Conservation (phyloP, 139 green algal genomes). For the Closterium sp. region DNA sequence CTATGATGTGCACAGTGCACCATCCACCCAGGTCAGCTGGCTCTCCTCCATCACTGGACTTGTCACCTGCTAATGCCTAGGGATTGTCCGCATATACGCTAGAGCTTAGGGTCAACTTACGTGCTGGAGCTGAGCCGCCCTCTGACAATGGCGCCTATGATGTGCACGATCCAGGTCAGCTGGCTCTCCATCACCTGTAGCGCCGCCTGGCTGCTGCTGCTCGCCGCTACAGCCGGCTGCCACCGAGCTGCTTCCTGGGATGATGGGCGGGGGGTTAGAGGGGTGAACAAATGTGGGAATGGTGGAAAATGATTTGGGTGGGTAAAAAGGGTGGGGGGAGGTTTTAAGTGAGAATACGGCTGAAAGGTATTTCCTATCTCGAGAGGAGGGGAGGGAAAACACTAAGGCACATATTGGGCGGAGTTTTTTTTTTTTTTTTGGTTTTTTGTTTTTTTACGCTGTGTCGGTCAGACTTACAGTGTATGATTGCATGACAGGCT, state of each 20-base stretch:
- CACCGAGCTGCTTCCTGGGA: slow-evolving; percentile 33
- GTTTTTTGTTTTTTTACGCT: not conserved
- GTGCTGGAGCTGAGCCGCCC: slow-evolving; percentile 70
- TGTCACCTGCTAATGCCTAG: too few relatives aligned
- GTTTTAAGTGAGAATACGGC: too few relatives aligned
- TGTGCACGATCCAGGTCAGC: slow-evolving; percentile 96
- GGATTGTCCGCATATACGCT: too few relatives aligned
- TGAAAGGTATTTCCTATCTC: too few relatives aligned
- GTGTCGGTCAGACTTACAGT: slow-evolving; percentile 31
- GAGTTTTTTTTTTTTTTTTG: too few relatives aligned
- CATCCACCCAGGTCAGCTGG: slow-evolving; percentile 78
- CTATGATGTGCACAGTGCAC: slow-evolving; percentile 94
- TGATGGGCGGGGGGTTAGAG: not conserved
- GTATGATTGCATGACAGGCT: slow-evolving; percentile 74
- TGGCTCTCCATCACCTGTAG: slow-evolving; percentile 84
- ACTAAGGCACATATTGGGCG: too few relatives aligned
- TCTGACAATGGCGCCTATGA: slow-evolving; percentile 83
- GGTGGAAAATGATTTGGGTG: too few relatives aligned
- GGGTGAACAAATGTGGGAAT: too few relatives aligned
- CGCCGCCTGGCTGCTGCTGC: not conserved
- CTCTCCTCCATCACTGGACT: too few relatives aligned
- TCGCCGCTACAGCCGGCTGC: slow-evolving; percentile 19
- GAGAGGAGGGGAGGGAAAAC: too few relatives aligned
- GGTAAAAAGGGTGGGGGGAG: too few relatives aligned
- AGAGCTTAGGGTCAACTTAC: too few relatives aligned